Percentiles rank a stretch among this genome's conserved stretches.
These are phyloP conservation scores for Zygoascus tannicola DNA, from an alignment of 805 yeast species.

Conservation along the genomic window DNA sequence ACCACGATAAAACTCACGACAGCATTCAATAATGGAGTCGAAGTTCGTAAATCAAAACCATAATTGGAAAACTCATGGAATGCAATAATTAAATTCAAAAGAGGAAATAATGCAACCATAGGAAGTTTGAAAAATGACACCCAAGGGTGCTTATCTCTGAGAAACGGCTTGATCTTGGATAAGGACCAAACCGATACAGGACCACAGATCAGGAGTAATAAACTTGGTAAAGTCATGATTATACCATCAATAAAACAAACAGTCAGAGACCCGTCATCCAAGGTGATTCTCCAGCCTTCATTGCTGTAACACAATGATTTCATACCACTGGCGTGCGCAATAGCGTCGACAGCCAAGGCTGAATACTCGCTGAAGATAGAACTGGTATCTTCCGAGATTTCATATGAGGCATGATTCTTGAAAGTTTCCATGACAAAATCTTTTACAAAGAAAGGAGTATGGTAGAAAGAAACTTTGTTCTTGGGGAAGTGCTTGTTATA, in stretches of 20 bases:
- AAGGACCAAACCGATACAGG: background rate
- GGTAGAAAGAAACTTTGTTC: background rate
- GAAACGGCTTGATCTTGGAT: background rate
- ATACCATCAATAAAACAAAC: slow-evolving; percentile 16
- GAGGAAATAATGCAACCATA: background rate
- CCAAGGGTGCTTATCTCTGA: slow-evolving; percentile 2
- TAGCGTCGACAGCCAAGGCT: background rate
- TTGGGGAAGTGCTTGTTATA: no score
- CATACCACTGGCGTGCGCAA: background rate
- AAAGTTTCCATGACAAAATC: background rate
- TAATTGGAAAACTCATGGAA: background rate
- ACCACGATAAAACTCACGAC: slow-evolving; percentile 6
- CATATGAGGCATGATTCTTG: background rate
- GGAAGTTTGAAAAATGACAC: background rate
- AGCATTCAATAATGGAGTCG: slow-evolving; percentile 5
- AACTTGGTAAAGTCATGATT: slow-evolving; percentile 9
- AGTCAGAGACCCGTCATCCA: slow-evolving; percentile 14
- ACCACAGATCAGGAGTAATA: slow-evolving; percentile 8
- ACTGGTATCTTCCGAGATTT: no score
- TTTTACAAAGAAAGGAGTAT: background rate
- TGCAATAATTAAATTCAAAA: background rate
- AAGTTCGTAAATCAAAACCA: slow-evolving; percentile 8
- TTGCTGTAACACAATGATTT: slow-evolving; percentile 6
- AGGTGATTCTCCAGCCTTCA: slow-evolving; percentile 11
- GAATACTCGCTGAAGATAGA: background rate